These are phyloP conservation scores for Epithele typhae DNA, from an alignment of 768 basidiomycete genomes.

Conservation along the genomic window DNA sequence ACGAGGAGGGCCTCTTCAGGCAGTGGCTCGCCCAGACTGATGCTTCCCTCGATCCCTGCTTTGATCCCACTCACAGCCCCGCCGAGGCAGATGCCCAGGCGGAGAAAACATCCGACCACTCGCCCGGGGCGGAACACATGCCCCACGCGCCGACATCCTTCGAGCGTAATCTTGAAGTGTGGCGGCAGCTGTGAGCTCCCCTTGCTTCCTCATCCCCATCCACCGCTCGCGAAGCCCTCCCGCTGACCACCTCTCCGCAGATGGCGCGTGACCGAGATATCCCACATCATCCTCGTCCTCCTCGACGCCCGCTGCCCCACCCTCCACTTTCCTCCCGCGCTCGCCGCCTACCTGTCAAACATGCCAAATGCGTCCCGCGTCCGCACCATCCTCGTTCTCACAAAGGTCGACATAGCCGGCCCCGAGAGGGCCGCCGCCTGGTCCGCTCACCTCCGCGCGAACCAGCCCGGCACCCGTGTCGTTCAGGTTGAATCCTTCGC, in stretches of 20 bases:
- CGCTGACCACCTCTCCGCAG: conserved; percentile 31
- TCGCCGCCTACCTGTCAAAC: conserved; percentile 54
- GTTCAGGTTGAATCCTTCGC: conserved; percentile 77
- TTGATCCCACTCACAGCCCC: neutral
- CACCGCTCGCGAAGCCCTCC: neutral
- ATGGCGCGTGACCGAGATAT: conserved; percentile 93
- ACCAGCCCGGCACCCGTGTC: conserved; percentile 52
- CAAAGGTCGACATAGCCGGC: conserved; percentile 86
- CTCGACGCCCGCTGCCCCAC: conserved; percentile 88
- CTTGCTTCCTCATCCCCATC: neutral
- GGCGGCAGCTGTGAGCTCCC: conserved; percentile 79
- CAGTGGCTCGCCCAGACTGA: conserved; percentile 77
- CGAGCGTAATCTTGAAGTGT: conserved; percentile 90
- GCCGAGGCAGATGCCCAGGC: too few species aligned
- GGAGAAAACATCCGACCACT: too few species aligned
- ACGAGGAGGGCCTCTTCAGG: conserved; percentile 80
- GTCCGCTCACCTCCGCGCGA: conserved; percentile 52
- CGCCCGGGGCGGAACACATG: conserved; percentile 28
- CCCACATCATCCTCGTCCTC: conserved; percentile 82
- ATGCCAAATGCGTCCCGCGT: conserved; percentile 18
- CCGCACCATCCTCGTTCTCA: conserved; percentile 68
- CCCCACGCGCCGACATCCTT: conserved; percentile 73
- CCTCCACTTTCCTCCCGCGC: conserved; percentile 80
- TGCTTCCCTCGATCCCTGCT: conserved; percentile 48
- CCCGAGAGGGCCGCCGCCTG: conserved; percentile 59